phyloP scores from a whole-genome alignment of 257 asterid species.

The Mentha longifolia region DNA sequence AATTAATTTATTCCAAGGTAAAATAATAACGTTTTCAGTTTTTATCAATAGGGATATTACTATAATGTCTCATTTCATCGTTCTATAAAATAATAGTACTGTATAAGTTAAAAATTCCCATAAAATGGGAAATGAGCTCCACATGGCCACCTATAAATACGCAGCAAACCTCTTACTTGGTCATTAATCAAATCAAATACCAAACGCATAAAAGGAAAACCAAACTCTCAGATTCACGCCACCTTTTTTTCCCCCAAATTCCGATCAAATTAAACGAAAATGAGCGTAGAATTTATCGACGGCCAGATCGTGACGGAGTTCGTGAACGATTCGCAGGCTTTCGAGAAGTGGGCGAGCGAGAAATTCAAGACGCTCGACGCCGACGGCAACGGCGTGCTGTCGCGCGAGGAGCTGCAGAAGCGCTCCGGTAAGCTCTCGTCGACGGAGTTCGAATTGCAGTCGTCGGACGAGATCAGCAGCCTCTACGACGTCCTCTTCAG shows the following conservation, averaged over 20 bases:
- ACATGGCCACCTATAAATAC: background rate
- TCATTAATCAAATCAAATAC: background rate
- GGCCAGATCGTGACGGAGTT: slow-evolving; percentile 50
- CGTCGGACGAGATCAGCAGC: slow-evolving; percentile 54
- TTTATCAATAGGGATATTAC: background rate
- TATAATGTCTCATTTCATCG: background rate
- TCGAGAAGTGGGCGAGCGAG: slow-evolving; percentile 52
- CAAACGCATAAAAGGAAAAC: background rate
- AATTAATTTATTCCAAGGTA: too few relatives aligned
- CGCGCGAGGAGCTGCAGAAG: slow-evolving; percentile 54
- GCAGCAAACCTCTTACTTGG: background rate
- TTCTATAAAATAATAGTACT: background rate
- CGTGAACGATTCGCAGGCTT: slow-evolving; percentile 49
- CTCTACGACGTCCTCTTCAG: slow-evolving; percentile 50
- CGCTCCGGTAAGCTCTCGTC: slow-evolving; percentile 51
- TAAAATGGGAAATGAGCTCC: background rate
- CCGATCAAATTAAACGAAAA: slow-evolving; percentile 20
- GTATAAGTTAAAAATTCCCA: background rate
- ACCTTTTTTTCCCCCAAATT: background rate
- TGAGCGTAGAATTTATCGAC: slow-evolving; percentile 62
- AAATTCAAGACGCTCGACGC: slow-evolving; percentile 55
- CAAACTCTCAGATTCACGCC: background rate
- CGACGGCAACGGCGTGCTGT: slow-evolving; percentile 54
- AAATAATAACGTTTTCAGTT: too few relatives aligned
- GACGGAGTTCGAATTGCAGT: slow-evolving; percentile 55